Evolutionary conservation across 805 yeast species (phyloP), one percentile per base, ranked within the genome.

Genomic region (Jamesozyma rosinii): DNA sequence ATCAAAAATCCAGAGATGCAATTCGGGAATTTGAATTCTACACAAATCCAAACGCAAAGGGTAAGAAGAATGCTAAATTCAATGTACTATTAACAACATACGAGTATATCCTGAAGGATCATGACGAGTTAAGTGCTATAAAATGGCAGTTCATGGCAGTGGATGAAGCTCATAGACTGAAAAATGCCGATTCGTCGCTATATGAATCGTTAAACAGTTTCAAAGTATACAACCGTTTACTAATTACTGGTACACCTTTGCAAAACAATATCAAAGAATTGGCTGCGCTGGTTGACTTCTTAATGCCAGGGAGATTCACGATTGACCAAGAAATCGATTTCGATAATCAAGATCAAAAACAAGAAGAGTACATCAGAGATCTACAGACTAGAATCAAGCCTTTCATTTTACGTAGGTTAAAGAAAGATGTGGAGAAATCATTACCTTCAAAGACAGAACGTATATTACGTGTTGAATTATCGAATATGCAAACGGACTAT

Each of bases 101-200:
- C 61, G 99, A 92, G 67, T 92, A 92, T 61, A 89, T 92, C 50
- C 72, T 92, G 58, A 92, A 92, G 57, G 99, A 92, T 63, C 72
- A 88, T 35, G 52, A 69, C 20, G 94, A 84, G 47, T 72, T 92
- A 41, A 95, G 96, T 4, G 60, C 76, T 24, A 76, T 92, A 46
- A 83, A 76, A 61, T 92, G 99, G 99, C 97, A 89, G 61, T 92
- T 83, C 59, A 66, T 94, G 52, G 98, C 98, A 2, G 97, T 92
- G 21, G 99, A 92, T 64, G 99, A 92, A 67, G 99, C 98, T 4
- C 99, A 92, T 67, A 75, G 98, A 58, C 72, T 92, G 59, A 92
- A 92, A 55, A 92, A 92, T 59, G 85, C 95, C 0, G 97, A 89
- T 61, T 80, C 92, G 24, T 89, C 97, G 0, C 68, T 92, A 34